Evolutionary conservation across 2,329 filamentous ascomycete genomes (phyloP).

Genomic region (Ophiocordyceps camponoti-saundersi): DNA sequence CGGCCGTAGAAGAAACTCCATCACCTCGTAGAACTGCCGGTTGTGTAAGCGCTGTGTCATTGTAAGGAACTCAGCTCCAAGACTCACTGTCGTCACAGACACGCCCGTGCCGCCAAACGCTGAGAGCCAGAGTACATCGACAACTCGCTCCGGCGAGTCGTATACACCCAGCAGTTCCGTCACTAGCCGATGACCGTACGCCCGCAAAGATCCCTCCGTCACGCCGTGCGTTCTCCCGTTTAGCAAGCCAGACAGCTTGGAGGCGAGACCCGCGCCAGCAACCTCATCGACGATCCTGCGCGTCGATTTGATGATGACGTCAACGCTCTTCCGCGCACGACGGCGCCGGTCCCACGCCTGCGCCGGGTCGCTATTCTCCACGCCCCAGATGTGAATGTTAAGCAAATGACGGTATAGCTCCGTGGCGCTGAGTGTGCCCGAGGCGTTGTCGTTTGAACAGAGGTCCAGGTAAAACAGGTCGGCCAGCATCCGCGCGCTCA

Average conservation of each 20-base stretch:
- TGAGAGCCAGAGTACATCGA: slow-evolving; percentile 19
- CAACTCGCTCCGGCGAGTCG: slow-evolving; percentile 14
- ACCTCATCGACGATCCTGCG: slow-evolving; percentile 21
- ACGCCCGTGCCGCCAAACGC: slow-evolving; percentile 23
- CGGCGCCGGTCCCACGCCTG: slow-evolving; percentile 28
- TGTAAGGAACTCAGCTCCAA: neutral
- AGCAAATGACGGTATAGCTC: slow-evolving; percentile 25
- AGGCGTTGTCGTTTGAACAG: slow-evolving; percentile 34
- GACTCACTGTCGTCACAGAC: slow-evolving; percentile 18
- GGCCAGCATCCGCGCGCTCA: slow-evolving; percentile 35
- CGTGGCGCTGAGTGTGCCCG: slow-evolving; percentile 22
- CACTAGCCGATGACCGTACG: slow-evolving; percentile 19
- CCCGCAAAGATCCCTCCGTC: slow-evolving; percentile 18
- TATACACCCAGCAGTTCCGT: slow-evolving; percentile 18
- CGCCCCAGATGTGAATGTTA: slow-evolving; percentile 26
- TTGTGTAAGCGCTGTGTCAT: neutral
- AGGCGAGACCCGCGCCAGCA: slow-evolving; percentile 12
- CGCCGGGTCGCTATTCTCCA: slow-evolving; percentile 28
- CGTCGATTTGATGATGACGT: slow-evolving; percentile 19
- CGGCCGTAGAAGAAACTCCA: slow-evolving; percentile 22
- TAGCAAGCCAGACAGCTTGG: slow-evolving; percentile 10
- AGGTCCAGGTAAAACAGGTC: slow-evolving; percentile 42
- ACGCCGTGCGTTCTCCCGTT: slow-evolving; percentile 12
- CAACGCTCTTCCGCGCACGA: slow-evolving; percentile 20
- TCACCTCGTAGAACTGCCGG: slow-evolving; percentile 23